phyloP scores from a whole-genome alignment of 352 stramenopile genomes.

The Pythium monospermum region DNA sequence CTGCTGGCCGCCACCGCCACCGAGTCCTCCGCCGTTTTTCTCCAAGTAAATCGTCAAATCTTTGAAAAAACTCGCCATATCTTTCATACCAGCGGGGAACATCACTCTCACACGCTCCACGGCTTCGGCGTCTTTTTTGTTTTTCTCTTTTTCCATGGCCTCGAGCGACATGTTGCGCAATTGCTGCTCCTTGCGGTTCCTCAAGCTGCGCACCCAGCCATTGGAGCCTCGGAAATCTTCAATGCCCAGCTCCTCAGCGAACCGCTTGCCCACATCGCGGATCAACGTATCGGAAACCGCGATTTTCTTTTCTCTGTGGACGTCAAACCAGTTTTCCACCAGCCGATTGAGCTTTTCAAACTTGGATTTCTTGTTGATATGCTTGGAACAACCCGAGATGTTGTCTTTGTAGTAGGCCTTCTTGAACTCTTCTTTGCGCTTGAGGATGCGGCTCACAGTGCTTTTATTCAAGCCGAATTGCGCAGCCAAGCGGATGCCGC shows the following conservation, averaged over 20 bases:
- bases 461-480: conserved; percentile 82
- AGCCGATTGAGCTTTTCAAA: conserved; percentile 79
- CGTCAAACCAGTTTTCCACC: conserved; percentile 82
- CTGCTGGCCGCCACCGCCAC: background rate
- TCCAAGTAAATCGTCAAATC: conserved; percentile 69
- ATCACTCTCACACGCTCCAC: conserved; percentile 65
- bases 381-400: conserved; percentile 74
- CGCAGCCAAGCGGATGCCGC: conserved; percentile 61
- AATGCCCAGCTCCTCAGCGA: conserved; percentile 68
- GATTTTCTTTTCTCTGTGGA: conserved; percentile 67
- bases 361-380: conserved; percentile 87
- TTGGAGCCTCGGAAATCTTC: conserved; percentile 75
- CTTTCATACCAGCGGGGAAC: conserved; percentile 68
- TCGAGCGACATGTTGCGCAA: conserved; percentile 48
- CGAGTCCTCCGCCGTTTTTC: conserved; percentile 36
- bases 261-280: conserved; percentile 66
- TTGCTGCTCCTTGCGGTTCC: conserved; percentile 72
- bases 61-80: conserved; percentile 71
- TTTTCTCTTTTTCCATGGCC: conserved; percentile 45
- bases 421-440: conserved; percentile 85
- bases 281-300: conserved; percentile 69
- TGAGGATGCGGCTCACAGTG: conserved; percentile 80
- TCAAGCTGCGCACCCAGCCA: conserved; percentile 72
- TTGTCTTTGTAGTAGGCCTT: conserved; percentile 86
- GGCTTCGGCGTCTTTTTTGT: conserved; percentile 69